phyloP scores from a whole-genome alignment of 1,284 basidiomycete genomes.

The Ustilago nuda region DNA sequence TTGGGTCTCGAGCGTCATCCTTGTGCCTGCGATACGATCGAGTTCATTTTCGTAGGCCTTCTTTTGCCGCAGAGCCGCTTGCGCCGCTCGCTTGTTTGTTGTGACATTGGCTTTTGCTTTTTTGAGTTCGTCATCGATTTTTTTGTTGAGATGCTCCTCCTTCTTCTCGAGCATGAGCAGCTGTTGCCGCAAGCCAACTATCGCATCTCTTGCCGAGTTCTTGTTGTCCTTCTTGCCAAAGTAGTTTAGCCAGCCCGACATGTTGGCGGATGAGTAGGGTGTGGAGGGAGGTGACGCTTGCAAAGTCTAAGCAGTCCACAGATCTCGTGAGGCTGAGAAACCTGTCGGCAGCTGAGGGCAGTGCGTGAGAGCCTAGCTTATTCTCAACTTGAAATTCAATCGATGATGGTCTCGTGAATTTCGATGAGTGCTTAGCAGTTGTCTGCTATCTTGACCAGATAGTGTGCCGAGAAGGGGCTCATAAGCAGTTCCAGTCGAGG shows the following conservation, averaged over 20 bases:
- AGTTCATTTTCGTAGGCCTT: conserved; percentile 90
- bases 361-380: not conserved
- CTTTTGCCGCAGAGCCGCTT: conserved; percentile 91
- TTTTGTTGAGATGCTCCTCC: conserved; percentile 94
- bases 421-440: not conserved
- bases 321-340: not conserved
- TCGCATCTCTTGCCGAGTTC: conserved; percentile 70
- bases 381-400: not conserved
- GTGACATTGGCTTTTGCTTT: conserved; percentile 94
- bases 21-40: conserved; percentile 85
- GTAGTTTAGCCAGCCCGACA: conserved; percentile 68
- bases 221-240: conserved; percentile 67
- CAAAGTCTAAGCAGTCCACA: not conserved
- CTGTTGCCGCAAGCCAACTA: conserved; percentile 71
- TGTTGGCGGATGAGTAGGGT: conserved; percentile 26
- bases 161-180: conserved; percentile 97
- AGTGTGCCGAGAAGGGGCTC: not conserved
- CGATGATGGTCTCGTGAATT: not conserved
- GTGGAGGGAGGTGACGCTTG: not conserved
- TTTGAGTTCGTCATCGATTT: conserved; percentile 93
- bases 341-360: not conserved
- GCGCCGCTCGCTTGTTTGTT: conserved; percentile 80
- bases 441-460: not conserved
- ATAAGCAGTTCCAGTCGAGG: not conserved
- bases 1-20: conserved; percentile 94